Conservation (phyloP, 441 rosid species). For the Lepidium campestre region DNA sequence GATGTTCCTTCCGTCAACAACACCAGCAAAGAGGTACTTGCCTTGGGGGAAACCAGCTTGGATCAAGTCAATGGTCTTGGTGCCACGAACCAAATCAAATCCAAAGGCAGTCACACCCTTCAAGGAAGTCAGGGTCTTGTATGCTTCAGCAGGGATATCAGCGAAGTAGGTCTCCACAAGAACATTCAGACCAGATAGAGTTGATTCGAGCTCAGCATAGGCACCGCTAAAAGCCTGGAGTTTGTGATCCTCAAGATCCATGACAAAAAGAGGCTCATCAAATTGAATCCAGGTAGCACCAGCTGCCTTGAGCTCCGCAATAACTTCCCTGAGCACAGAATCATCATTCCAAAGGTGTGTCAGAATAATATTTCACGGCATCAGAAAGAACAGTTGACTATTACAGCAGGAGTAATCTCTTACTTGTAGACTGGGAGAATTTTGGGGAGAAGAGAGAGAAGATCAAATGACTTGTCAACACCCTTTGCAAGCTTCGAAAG, state of each 20-base stretch:
- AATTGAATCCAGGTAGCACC: slow-evolving; percentile 96
- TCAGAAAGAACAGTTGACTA: background rate
- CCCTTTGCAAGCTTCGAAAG: slow-evolving; percentile 94
- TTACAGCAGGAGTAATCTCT: slow-evolving; percentile 8
- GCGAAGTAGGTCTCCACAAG: slow-evolving; percentile 92
- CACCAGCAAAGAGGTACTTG: slow-evolving; percentile 89
- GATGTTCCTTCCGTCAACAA: slow-evolving; percentile 97
- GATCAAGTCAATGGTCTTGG: slow-evolving; percentile 74
- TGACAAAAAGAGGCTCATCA: slow-evolving; percentile 84
- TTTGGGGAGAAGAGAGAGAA: slow-evolving; percentile 81
- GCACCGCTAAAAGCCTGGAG: slow-evolving; percentile 78
- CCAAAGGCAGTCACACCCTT: slow-evolving; percentile 85
- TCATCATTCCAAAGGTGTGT: slow-evolving; percentile 13
- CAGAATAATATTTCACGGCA: slow-evolving; percentile 2
- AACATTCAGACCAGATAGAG: slow-evolving; percentile 80
- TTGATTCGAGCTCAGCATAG: slow-evolving; percentile 67
- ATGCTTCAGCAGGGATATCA: slow-evolving; percentile 78
- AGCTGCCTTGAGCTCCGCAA: slow-evolving; percentile 89
- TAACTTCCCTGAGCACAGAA: slow-evolving; percentile 60
- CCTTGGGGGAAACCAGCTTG: slow-evolving; percentile 73
- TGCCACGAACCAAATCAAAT: slow-evolving; percentile 90
- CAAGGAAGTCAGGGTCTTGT: slow-evolving; percentile 76
- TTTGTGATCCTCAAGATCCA: slow-evolving; percentile 86
- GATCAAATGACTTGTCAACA: slow-evolving; percentile 72
- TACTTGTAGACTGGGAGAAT: slow-evolving; percentile 92